phyloP scores from a whole-genome alignment of 345 rosid genomes.

The Populus tremula region DNA sequence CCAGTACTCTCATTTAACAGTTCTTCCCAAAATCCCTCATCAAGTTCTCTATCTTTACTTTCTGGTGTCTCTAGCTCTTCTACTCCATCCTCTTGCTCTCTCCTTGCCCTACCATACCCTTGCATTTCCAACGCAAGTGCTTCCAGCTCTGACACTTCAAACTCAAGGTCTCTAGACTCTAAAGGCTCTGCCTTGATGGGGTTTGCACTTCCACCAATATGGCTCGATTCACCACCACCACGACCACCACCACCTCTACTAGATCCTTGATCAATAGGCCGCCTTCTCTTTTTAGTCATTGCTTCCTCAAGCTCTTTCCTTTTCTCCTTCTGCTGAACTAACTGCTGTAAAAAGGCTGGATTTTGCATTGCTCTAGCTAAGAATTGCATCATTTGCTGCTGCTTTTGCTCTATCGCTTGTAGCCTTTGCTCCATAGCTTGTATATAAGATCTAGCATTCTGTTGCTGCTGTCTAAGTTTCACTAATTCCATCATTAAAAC shows the following conservation, averaged over 20 bases:
- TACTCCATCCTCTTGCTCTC: conserved; percentile 23
- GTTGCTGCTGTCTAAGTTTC: conserved; percentile 71
- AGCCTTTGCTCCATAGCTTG: conserved; percentile 67
- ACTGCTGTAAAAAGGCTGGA: conserved; percentile 58
- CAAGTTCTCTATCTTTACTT: conserved; percentile 33
- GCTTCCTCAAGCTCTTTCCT: conserved; percentile 59
- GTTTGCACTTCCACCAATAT: neutral
- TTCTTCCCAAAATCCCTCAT: conserved; percentile 56
- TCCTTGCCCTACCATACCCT: conserved; percentile 45
- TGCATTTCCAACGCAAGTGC: conserved; percentile 86
- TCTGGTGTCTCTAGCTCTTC: conserved; percentile 26
- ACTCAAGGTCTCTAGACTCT: conserved; percentile 37
- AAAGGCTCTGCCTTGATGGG: conserved; percentile 47
- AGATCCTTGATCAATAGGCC: conserved; percentile 36
- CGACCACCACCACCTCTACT: neutral
- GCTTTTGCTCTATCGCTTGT: conserved; percentile 66
- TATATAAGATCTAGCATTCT: conserved; percentile 51
- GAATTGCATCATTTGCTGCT: conserved; percentile 87
- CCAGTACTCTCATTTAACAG: conserved; percentile 28
- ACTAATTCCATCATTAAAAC: conserved; percentile 54
- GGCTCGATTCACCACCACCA: conserved; percentile 17
- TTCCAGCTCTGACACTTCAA: conserved; percentile 69
- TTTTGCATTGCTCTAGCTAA: conserved; percentile 65
- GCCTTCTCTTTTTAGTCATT: conserved; percentile 42
- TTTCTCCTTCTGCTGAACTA: conserved; percentile 43